Evolutionary conservation across 1,284 basidiomycete genomes (phyloP).

Genomic region (Melampsora americana): DNA sequence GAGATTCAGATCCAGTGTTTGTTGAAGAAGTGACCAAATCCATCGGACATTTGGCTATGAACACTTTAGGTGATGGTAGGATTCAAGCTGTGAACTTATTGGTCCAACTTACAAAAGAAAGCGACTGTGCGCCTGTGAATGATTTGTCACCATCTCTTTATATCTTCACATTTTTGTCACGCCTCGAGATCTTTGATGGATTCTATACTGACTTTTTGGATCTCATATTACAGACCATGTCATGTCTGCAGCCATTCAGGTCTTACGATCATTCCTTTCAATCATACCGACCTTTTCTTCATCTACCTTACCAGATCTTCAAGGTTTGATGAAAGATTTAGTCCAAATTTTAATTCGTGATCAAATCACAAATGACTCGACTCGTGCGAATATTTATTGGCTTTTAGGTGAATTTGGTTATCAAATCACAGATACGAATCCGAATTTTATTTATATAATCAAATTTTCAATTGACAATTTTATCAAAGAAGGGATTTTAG

Average conservation of each 20-base stretch:
- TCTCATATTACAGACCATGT: conserved; percentile 59
- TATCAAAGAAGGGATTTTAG: conserved; percentile 27
- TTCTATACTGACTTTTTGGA: background rate
- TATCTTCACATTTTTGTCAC: conserved; percentile 55
- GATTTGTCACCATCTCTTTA: conserved; percentile 65
- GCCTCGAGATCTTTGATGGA: background rate
- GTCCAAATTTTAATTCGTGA: conserved; percentile 21
- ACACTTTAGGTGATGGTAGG: conserved; percentile 49
- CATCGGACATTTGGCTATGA: conserved; percentile 22
- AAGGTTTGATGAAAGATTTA: conserved; percentile 17
- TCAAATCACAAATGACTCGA: conserved; percentile 25
- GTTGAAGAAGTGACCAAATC: conserved; percentile 28
- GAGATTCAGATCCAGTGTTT: conserved; percentile 32
- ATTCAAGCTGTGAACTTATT: conserved; percentile 69
- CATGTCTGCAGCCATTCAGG: conserved; percentile 59
- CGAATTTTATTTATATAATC: conserved; percentile 24
- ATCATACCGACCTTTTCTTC: conserved; percentile 4
- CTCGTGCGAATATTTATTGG: conserved; percentile 27
- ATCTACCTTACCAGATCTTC: conserved; percentile 18
- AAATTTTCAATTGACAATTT: conserved; percentile 37
- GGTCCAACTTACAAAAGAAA: conserved; percentile 65
- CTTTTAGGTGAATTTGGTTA: conserved; percentile 18
- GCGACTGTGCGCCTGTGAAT: conserved; percentile 66
- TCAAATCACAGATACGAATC: conserved; percentile 1
- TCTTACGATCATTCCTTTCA: conserved; percentile 34